phyloP scores from a whole-genome alignment of 352 stramenopile species.

The Phytopythium chamaehyphon region DNA sequence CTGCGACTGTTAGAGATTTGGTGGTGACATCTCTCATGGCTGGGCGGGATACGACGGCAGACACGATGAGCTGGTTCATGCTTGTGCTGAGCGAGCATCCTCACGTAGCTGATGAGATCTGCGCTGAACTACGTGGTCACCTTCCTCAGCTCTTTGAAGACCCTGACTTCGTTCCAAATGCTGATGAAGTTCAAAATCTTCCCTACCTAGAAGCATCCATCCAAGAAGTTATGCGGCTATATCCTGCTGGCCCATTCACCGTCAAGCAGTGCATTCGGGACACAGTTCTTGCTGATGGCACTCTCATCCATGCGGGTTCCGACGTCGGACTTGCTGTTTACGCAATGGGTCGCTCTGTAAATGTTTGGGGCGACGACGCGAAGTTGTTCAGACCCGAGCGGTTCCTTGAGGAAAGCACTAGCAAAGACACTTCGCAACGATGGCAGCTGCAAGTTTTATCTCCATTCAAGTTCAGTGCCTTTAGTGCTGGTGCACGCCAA shows the following conservation, averaged over 20 bases:
- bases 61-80: constrained; percentile 52
- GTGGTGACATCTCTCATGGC: constrained; percentile 60
- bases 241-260: constrained; percentile 38
- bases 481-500: constrained; percentile 26
- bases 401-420: constrained; percentile 34
- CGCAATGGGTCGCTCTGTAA: constrained; percentile 27
- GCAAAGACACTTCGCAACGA: constrained; percentile 1
- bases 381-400: constrained; percentile 39
- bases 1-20: constrained; percentile 48
- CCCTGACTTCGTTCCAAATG: constrained; percentile 21
- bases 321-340: constrained; percentile 37
- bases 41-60: constrained; percentile 59
- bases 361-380: constrained; percentile 43
- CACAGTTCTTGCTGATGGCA: constrained; percentile 39
- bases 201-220: constrained; percentile 54
- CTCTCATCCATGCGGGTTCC: constrained; percentile 15
- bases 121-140: constrained; percentile 19
- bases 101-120: constrained; percentile 21
- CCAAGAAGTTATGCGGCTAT: constrained; percentile 56
- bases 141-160: constrained; percentile 18
- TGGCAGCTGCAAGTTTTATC: constrained; percentile 20
- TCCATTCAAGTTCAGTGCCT: constrained; percentile 30
- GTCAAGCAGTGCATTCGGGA: constrained; percentile 37
- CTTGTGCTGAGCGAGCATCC: constrained; percentile 36
- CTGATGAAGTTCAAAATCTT: constrained; percentile 45